These are phyloP conservation scores for Vigna mungo DNA, from an alignment of 306 rosid species.

Conservation along the genomic window DNA sequence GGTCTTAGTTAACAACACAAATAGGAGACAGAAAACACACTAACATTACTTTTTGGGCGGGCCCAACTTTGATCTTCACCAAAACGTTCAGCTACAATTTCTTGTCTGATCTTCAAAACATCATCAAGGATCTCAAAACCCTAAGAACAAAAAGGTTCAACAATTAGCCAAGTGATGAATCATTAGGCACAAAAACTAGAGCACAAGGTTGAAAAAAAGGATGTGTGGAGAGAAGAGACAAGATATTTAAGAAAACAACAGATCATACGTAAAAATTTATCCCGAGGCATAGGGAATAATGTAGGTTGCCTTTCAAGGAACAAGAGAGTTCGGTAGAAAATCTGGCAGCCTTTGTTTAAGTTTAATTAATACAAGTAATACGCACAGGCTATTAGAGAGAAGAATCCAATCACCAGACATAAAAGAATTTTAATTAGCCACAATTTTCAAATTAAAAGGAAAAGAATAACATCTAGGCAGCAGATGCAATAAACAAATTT, in stretches of 20 bases:
- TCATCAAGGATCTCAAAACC: constrained; percentile 69
- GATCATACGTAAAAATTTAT: constrained; percentile 13
- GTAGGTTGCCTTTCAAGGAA: constrained; percentile 15
- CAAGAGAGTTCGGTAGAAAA: neutral
- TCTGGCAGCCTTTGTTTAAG: neutral
- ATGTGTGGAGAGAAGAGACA: neutral
- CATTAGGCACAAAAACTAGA: neutral
- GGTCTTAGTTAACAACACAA: neutral
- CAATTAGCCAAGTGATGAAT: constrained; percentile 13
- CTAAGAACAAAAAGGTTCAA: constrained; percentile 51
- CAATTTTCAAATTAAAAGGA: neutral
- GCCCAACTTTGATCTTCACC: constrained; percentile 91
- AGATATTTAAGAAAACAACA: neutral
- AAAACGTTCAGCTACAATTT: constrained; percentile 77
- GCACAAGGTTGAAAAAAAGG: neutral
- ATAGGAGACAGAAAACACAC: constrained; percentile 42
- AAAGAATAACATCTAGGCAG: constrained; percentile 2
- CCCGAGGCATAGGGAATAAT: constrained; percentile 6
- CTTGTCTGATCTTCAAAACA: constrained; percentile 73
- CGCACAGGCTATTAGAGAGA: neutral
- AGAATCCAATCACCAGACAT: neutral
- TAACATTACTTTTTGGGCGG: constrained; percentile 73
- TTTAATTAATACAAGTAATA: constrained; percentile 1
- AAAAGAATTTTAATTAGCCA: neutral
- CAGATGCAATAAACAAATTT: neutral